Evolutionary conservation across 768 basidiomycete genomes (phyloP), one percentile per base, ranked within the genome.

Genomic region (Rhizopogon vulgaris): DNA sequence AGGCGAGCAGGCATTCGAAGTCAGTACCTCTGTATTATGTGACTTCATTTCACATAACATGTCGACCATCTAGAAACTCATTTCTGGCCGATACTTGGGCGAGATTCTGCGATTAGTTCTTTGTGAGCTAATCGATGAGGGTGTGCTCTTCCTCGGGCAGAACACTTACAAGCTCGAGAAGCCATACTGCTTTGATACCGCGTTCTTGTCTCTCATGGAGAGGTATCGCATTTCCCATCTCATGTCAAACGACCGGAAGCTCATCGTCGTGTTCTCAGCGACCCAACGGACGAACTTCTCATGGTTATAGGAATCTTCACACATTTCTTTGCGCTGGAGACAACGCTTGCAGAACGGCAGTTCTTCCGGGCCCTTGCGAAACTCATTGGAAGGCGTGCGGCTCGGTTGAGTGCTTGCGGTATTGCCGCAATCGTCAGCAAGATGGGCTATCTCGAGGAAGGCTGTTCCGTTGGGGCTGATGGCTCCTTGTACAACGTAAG

Each of bases 101-200:
- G 95, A 99, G 72, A 93, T 98, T 60, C 78, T 97, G 58, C 86
- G 95, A n/a, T 76, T 98, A 27, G 86, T 97, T 58, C 80, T 99
- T 53, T 90, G 86, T 64, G 95, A 99, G 68, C 83, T 99, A 45
- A 93, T 96, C 64, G 94, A 96, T 64, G 88, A 94, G 58, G 96
- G 95, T 69, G 89, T 94, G 17, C 80, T 99, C 49, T 99, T 99
- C 84, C 80, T 96, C 28, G 94, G 96, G 24, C 95, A 99, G 71
- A 92, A 95, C 68, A 96, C 95, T 1, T 97, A 97, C 80, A 97
- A 98, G 75, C 82, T 99, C 37, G 94, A 98, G 71, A 90, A 80
- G 58, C 82, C 93, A 17, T 94, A 94, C 66, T 85, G 80, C 27
- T 85, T 99, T 61, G 95, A 99, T 68, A 99, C 96, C 2, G 94